phyloP scores from a whole-genome alignment of 1,284 basidiomycete species.

The Neolentinus lepideus region DNA sequence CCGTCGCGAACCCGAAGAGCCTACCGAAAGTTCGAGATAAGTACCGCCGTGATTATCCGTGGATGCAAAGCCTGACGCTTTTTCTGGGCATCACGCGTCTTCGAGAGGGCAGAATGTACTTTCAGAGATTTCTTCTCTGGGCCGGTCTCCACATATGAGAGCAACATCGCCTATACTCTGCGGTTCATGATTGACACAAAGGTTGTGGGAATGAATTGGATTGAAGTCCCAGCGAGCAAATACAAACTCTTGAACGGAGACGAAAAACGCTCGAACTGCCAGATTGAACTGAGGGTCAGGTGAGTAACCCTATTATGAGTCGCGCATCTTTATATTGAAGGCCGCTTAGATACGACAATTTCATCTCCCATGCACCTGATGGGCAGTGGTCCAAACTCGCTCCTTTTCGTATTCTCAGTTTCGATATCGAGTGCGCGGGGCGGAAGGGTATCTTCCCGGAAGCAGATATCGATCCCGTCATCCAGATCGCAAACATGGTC shows the following conservation, averaged over 20 bases:
- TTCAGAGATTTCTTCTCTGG: constrained; percentile 67
- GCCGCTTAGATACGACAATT: constrained; percentile 62
- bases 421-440: constrained; percentile 97
- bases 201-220: constrained; percentile 97
- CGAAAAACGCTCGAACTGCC: constrained; percentile 73
- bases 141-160: constrained; percentile 71
- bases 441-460: constrained; percentile 95
- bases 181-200: constrained; percentile 97
- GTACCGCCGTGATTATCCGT: constrained; percentile 27
- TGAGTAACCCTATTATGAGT: constrained; percentile 35
- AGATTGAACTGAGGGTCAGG: constrained; percentile 79
- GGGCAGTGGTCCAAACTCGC: constrained; percentile 88
- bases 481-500: constrained; percentile 97
- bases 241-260: constrained; percentile 57
- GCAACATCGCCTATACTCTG: constrained; percentile 83
- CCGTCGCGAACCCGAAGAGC: constrained; percentile 60
- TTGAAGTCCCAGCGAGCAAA: constrained; percentile 79
- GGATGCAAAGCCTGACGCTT: constrained; percentile 1
- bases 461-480: constrained; percentile 82
- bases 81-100: constrained; percentile 53
- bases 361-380: constrained; percentile 86
- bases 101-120: constrained; percentile 77
- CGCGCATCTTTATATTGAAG: no score
- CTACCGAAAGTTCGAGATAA: constrained; percentile 88
- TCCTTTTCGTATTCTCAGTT: constrained; percentile 86